A percentile compares a stretch with the other conserved stretches of the same genome.
Conservation (phyloP, 164 flowering plant genomes). For the Annona squamosa region DNA sequence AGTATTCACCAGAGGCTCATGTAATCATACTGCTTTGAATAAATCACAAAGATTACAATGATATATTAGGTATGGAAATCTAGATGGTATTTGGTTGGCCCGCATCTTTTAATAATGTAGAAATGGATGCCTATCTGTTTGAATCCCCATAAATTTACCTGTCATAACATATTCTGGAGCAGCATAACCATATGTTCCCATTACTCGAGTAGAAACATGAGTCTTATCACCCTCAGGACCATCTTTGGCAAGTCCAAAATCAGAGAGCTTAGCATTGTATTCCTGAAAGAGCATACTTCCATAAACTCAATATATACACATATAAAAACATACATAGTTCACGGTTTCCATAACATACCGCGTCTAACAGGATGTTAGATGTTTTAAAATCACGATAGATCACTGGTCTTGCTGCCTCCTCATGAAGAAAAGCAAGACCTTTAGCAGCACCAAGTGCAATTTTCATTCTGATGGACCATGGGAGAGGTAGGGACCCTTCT, state of each 20-base stretch:
- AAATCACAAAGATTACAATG: no score
- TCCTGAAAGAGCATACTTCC: conserved; percentile 37
- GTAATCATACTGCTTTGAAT: no score
- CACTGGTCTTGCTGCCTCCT: conserved; percentile 40
- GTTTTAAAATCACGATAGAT: conserved; percentile 42
- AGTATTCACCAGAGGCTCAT: no score
- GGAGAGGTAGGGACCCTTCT: conserved; percentile 41
- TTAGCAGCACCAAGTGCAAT: conserved; percentile 41
- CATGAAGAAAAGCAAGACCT: conserved; percentile 43
- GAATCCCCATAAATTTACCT: conserved; percentile 27
- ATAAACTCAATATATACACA: not conserved
- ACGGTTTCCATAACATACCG: conserved; percentile 22
- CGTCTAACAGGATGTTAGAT: conserved; percentile 38
- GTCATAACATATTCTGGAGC: conserved; percentile 88
- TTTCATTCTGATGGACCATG: conserved; percentile 40
- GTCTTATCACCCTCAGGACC: conserved; percentile 85
- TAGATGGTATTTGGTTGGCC: no score
- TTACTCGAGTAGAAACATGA: conserved; percentile 80
- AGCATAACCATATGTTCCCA: conserved; percentile 88
- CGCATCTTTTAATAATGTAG: not conserved
- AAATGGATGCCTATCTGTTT: not conserved
- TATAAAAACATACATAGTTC: not conserved
- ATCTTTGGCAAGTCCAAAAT: conserved; percentile 83
- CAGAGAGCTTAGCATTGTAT: conserved; percentile 76
- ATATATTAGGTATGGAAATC: no score